A percentile compares a stretch with the other conserved stretches of the same genome.
Evolutionary conservation across 2,329 filamentous ascomycete genomes (phyloP).

Genomic region (Colletotrichum musae): DNA sequence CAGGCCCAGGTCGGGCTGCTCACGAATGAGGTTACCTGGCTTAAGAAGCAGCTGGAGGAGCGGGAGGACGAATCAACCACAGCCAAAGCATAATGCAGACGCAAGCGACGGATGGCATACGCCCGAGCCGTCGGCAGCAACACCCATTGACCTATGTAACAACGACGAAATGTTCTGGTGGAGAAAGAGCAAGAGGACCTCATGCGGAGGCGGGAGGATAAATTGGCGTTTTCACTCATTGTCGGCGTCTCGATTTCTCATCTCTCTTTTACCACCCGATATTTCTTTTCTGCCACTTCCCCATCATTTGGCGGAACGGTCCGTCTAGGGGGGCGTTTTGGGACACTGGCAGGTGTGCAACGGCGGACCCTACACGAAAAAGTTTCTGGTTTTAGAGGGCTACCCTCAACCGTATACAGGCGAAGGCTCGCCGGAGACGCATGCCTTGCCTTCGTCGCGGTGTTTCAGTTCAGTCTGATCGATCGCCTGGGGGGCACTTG

Average conservation of each 20-base stretch:
- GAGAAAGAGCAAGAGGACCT: slow-evolving; percentile 22
- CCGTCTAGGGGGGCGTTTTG: slow-evolving; percentile 31
- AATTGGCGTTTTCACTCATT: slow-evolving; percentile 43
- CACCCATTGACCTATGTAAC: slow-evolving; percentile 38
- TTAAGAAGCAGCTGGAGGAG: slow-evolving; percentile 51
- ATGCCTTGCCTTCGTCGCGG: neutral
- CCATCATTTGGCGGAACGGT: slow-evolving; percentile 29
- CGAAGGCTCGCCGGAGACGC: neutral
- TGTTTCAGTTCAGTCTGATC: slow-evolving; percentile 26
- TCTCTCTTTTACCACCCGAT: slow-evolving; percentile 31
- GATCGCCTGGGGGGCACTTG: slow-evolving; percentile 12
- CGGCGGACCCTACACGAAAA: slow-evolving; percentile 37
- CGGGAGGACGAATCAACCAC: slow-evolving; percentile 34
- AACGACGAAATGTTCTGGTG: slow-evolving; percentile 39
- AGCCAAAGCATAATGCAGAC: slow-evolving; percentile 32
- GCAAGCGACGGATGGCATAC: slow-evolving; percentile 11
- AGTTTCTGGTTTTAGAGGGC: slow-evolving; percentile 31
- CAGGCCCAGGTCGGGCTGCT: slow-evolving; percentile 55
- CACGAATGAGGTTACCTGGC: slow-evolving; percentile 51
- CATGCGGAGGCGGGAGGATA: slow-evolving; percentile 30
- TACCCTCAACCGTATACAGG: slow-evolving; percentile 8
- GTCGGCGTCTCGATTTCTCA: slow-evolving; percentile 38
- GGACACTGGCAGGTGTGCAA: slow-evolving; percentile 32
- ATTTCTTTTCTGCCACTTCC: slow-evolving; percentile 17
- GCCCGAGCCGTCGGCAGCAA: slow-evolving; percentile 28